Conservation (phyloP, 768 basidiomycete species). For the Hericium coralloides region DNA sequence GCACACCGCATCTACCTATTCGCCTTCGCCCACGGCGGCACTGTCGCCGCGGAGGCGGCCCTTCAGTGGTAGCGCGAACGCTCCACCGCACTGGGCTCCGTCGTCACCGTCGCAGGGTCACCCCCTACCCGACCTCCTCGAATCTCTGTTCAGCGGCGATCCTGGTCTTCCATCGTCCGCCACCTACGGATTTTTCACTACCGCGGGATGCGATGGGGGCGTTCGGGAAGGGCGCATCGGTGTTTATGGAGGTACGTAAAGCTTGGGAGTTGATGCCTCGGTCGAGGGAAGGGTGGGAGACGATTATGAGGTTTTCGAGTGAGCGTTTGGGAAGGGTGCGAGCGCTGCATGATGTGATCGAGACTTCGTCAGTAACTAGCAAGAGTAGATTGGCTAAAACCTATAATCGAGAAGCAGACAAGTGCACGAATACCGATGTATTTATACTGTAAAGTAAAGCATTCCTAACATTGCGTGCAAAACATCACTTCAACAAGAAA, state of each 20-base stretch:
- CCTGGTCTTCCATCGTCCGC: constrained; percentile 46
- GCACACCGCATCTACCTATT: constrained; percentile 66
- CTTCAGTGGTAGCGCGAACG: constrained; percentile 37
- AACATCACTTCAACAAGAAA: too few relatives aligned
- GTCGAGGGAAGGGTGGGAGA: constrained; percentile 70
- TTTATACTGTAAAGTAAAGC: too few relatives aligned
- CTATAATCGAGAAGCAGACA: too few relatives aligned
- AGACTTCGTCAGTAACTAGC: background rate
- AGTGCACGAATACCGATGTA: too few relatives aligned
- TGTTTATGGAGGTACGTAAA: constrained; percentile 41
- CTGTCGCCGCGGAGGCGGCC: constrained; percentile 60
- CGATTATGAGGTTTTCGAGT: constrained; percentile 86
- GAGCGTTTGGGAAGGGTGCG: constrained; percentile 40
- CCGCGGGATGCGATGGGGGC: constrained; percentile 35
- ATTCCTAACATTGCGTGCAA: too few relatives aligned
- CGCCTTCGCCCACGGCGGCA: constrained; percentile 85
- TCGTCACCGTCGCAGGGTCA: constrained; percentile 63
- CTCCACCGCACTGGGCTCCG: constrained; percentile 42
- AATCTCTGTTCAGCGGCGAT: constrained; percentile 48
- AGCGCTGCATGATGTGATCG: background rate
- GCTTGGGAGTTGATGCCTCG: constrained; percentile 60
- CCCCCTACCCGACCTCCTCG: constrained; percentile 60
- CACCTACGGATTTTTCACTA: constrained; percentile 36
- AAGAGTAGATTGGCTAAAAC: too few relatives aligned
- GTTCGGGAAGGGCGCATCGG: constrained; percentile 52